These are phyloP conservation scores for Cladorrhinum sp. DNA, from an alignment of 2,329 filamentous ascomycete genomes.

Conservation along the genomic window DNA sequence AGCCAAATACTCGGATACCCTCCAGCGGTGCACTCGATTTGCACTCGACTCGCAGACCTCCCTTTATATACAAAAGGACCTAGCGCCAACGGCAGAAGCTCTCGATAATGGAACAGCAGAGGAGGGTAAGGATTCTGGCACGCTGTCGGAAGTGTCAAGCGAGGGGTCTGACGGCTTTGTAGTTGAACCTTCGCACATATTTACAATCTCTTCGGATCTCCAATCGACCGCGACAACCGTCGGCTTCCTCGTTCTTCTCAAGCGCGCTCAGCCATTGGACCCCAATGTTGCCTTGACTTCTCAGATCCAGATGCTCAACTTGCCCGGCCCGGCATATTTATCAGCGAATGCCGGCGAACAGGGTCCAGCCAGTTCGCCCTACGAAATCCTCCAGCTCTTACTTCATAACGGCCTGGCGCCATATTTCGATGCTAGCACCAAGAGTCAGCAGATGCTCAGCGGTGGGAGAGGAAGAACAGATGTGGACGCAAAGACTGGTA, in stretches of 20 bases:
- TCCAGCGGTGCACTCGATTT: slow-evolving; percentile 85
- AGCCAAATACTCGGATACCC: slow-evolving; percentile 69
- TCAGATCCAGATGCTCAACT: slow-evolving; percentile 89
- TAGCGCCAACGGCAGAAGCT: slow-evolving; percentile 48
- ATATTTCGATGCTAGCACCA: slow-evolving; percentile 96
- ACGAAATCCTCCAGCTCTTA: slow-evolving; percentile 87
- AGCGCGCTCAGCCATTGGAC: slow-evolving; percentile 85
- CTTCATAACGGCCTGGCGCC: slow-evolving; percentile 89
- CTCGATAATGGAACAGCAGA: slow-evolving; percentile 48
- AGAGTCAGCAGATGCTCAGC: slow-evolving; percentile 66
- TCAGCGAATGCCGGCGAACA: slow-evolving; percentile 66
- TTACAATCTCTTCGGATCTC: slow-evolving; percentile 78
- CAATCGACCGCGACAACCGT: slow-evolving; percentile 75
- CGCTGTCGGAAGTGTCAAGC: not conserved
- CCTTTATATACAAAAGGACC: slow-evolving; percentile 87
- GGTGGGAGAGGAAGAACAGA: slow-evolving; percentile 72
- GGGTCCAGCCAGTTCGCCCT: slow-evolving; percentile 73
- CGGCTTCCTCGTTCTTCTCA: slow-evolving; percentile 83
- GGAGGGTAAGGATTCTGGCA: slow-evolving; percentile 38
- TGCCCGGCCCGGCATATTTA: slow-evolving; percentile 75
- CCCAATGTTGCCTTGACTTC: slow-evolving; percentile 75
- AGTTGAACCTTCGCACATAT: slow-evolving; percentile 56
- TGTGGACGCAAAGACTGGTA: slow-evolving; percentile 86
- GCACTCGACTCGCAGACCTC: slow-evolving; percentile 83
- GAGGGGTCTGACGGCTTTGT: slow-evolving; percentile 28